phyloP scores from a whole-genome alignment of 441 rosid genomes.

The Corymbia citriodora region DNA sequence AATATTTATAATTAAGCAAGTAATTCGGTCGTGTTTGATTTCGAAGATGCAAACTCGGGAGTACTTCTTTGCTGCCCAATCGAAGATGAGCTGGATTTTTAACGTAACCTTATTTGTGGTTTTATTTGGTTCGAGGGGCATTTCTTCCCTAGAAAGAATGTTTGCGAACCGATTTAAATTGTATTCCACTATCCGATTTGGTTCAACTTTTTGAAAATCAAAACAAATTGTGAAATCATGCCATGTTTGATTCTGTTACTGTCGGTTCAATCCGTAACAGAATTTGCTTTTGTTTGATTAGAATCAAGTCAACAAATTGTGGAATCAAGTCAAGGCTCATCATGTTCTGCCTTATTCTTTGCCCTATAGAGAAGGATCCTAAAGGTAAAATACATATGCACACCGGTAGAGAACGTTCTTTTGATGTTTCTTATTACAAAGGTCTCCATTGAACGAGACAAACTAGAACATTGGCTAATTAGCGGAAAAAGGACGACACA shows the following conservation, averaged over 20 bases:
- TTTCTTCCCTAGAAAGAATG: background rate
- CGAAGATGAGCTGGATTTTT: too few species aligned
- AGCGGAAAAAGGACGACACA: background rate
- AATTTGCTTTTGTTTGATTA: background rate
- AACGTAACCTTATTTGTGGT: too few species aligned
- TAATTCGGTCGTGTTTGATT: too few species aligned
- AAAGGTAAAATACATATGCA: background rate
- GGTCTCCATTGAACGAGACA: background rate
- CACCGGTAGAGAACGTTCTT: background rate
- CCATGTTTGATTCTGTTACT: background rate
- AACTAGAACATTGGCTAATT: background rate
- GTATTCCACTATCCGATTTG: background rate
- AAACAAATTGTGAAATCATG: background rate
- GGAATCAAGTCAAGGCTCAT: background rate
- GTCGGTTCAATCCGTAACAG: background rate
- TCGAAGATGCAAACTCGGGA: too few species aligned
- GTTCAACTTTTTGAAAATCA: background rate
- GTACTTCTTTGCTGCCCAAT: too few species aligned
- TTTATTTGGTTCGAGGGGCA: background rate
- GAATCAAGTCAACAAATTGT: background rate
- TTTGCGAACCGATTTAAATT: too few species aligned
- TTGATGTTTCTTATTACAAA: background rate
- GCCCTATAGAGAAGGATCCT: background rate
- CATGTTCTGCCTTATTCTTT: background rate
- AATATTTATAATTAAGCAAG: too few species aligned